These are phyloP conservation scores for Spinacia oleracea DNA, from an alignment of 179 eudicot genomes.

Conservation along the genomic window DNA sequence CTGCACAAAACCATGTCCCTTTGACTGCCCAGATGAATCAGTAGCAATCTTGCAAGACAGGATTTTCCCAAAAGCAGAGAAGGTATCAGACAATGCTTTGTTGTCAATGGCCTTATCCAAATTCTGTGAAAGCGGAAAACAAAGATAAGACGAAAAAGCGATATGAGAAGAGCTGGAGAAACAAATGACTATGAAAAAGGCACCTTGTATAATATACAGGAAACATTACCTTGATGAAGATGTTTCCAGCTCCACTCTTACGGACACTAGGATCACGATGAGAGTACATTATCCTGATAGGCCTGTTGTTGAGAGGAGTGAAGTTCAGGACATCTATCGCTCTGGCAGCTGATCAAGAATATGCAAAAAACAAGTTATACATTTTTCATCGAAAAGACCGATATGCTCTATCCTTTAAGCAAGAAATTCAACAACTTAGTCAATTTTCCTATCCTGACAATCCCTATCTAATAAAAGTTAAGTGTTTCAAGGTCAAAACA, in stretches of 20 bases:
- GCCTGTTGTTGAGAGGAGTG: slow-evolving; percentile 61
- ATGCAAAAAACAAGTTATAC: background rate
- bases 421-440: background rate
- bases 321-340: slow-evolving; percentile 68
- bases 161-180: background rate
- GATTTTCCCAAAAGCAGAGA: slow-evolving; percentile 63
- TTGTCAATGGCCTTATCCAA: slow-evolving; percentile 74
- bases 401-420: background rate
- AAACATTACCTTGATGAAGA: slow-evolving; percentile 62
- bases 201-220: background rate
- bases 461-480: background rate
- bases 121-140: slow-evolving; percentile 37
- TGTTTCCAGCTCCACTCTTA: slow-evolving; percentile 68
- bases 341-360: slow-evolving; percentile 51
- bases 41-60: slow-evolving; percentile 79
- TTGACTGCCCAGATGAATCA: slow-evolving; percentile 64
- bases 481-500: background rate
- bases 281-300: slow-evolving; percentile 71
- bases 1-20: slow-evolving; percentile 84
- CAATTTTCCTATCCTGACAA: background rate
- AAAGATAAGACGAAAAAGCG: background rate
- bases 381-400: background rate
- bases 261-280: slow-evolving; percentile 64
- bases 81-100: slow-evolving; percentile 67
- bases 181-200: background rate